Evolutionary conservation across 1,139 yeast species (phyloP).

Genomic region (Nakaseomyces uthaithaninus): DNA sequence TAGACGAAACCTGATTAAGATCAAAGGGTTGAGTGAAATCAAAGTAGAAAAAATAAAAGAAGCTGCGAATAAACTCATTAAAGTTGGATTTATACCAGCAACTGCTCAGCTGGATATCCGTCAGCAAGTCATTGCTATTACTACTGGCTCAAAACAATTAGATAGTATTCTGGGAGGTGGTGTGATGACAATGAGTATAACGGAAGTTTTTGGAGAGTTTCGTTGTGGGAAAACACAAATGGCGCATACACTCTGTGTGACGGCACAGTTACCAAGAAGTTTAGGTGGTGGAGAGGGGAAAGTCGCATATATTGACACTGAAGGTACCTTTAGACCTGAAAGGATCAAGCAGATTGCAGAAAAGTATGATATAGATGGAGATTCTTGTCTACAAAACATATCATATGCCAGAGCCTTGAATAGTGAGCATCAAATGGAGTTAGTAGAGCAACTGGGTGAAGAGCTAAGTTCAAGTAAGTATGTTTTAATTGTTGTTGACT

Average conservation of each 20-base stretch:
- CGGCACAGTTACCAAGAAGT: constrained; percentile 47
- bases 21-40: constrained; percentile 49
- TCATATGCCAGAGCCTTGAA: constrained; percentile 53
- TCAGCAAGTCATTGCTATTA: constrained; percentile 39
- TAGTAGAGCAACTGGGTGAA: constrained; percentile 44
- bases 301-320: constrained; percentile 54
- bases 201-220: constrained; percentile 58
- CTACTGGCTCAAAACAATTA: constrained; percentile 49
- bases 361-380: constrained; percentile 47
- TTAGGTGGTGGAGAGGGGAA: constrained; percentile 58
- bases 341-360: constrained; percentile 48
- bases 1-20: constrained; percentile 44
- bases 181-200: constrained; percentile 50
- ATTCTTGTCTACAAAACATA: constrained; percentile 44
- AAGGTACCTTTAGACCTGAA: constrained; percentile 53
- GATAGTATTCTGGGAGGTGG: constrained; percentile 54
- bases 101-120: constrained; percentile 44
- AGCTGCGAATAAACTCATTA: constrained; percentile 46
- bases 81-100: constrained; percentile 48
- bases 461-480: constrained; percentile 45
- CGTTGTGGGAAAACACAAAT: constrained; percentile 56
- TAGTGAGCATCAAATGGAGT: constrained; percentile 54
- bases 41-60: constrained; percentile 58
- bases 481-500: constrained; percentile 43
- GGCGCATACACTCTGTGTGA: constrained; percentile 53